Evolutionary conservation across 2,329 filamentous ascomycete genomes (phyloP), one percentile per base, ranked within the genome.

Genomic region (Colletotrichum costaricense): DNA sequence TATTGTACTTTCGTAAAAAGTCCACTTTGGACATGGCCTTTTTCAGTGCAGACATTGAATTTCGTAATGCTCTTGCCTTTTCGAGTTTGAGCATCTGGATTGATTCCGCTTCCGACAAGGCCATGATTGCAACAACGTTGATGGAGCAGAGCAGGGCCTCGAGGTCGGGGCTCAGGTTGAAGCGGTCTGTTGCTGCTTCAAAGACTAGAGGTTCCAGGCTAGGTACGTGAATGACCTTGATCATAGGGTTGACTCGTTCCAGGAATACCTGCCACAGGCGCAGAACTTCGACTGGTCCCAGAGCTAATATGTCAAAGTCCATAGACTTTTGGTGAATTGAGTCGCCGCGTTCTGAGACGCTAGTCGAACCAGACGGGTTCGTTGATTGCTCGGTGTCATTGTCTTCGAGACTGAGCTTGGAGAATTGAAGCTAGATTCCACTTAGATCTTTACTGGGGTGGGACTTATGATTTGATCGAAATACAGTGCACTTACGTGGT

Each of bases 191-290:
- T 8, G 70, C 77, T 1, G 79, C 80, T 4, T 81, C 77, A 4
- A 81, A 58, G 3, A 82, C 76, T 4, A 78, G 76, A 7, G 80
- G 78, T 4, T 82, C 79, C 0, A 81, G 74, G 9, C 91, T 91
- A 0, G 93, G 93, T 2, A 92, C 88, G 78, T 96, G 94, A 42
- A 94, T 90, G 57, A 90, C 83, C 79, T 95, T 95, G 75, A 91
- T 89, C 60, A 94, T 80, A 0, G 93, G 93, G 76, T 95, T 93
- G 67, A 95, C 91, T 72, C 93, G 91, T 63, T 94, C 91, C 4
- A 95, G 83, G 75, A 92, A 95, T 7, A 90, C 85, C 79, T 94
- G 92, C 93, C 94, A 96, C 5, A 95, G 85, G 63, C 88, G 87
- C 76, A 94, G 59, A n/a, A 49, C 33, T 3, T 54, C 22, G 1